A percentile compares a stretch with the other conserved stretches of the same genome.
Conservation (phyloP, 441 rosid genomes). For the Pelargonium cotyledonis region DNA sequence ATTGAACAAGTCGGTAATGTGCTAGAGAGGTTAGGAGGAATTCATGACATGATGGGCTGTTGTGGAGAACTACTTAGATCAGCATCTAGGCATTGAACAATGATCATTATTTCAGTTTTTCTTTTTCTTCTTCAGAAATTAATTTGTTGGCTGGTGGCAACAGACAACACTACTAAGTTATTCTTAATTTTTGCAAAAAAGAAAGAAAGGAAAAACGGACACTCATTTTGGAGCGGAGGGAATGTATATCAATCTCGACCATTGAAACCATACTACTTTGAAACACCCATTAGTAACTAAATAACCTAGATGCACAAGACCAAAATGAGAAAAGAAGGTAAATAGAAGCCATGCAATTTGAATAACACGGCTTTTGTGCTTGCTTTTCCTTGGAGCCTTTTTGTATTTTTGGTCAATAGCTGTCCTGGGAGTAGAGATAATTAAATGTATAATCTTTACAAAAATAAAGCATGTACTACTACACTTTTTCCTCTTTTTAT, state of each 20-base stretch:
- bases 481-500: background rate
- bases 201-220: no score
- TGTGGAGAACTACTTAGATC: background rate
- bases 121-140: no score
- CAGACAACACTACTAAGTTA: no score
- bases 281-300: background rate
- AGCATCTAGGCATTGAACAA: background rate
- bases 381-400: background rate
- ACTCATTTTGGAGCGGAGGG: no score
- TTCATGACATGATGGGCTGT: no score
- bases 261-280: background rate
- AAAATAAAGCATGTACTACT: constrained; percentile 5
- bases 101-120: background rate
- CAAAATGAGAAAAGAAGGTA: background rate
- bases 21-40: no score
- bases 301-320: background rate
- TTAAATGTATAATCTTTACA: background rate
- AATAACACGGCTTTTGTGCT: background rate
- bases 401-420: background rate
- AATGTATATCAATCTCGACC: background rate
- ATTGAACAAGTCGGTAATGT: background rate
- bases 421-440: background rate
- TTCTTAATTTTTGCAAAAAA: no score
- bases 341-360: background rate
- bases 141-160: background rate